phyloP scores from a whole-genome alignment of 164 flowering plant species.

The Hamamelis virginiana region DNA sequence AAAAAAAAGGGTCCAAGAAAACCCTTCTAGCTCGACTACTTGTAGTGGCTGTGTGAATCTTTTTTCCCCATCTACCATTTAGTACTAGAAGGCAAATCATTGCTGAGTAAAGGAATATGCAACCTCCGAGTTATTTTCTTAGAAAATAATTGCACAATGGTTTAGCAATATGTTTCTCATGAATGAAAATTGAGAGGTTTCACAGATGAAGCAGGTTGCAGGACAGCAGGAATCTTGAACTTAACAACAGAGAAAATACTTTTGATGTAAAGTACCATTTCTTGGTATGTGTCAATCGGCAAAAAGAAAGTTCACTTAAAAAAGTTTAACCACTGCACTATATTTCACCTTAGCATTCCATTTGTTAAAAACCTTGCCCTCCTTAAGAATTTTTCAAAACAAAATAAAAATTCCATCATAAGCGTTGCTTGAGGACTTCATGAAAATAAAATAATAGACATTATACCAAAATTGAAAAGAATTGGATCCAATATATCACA shows the following conservation, averaged over 20 bases:
- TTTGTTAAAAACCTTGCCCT: neutral
- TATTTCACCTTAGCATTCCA: neutral
- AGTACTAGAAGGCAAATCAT: neutral
- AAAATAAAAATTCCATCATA: neutral
- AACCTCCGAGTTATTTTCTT: neutral
- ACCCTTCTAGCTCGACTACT: no score
- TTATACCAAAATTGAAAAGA: neutral
- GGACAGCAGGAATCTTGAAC: neutral
- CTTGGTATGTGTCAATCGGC: no score
- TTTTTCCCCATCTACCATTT: no score
- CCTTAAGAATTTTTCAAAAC: neutral
- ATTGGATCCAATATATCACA: neutral
- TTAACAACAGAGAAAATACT: neutral
- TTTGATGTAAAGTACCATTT: no score
- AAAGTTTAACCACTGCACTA: neutral
- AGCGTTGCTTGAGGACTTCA: no score
- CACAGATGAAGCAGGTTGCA: neutral
- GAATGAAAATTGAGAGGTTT: neutral
- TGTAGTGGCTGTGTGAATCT: no score
- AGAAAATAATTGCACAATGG: neutral
- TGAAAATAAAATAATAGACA: neutral
- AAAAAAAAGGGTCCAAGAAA: no score
- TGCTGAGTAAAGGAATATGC: neutral
- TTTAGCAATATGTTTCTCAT: neutral
- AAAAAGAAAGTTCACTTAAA: no score